Base-by-base conservation (phyloP, 208 protist species). In the Leishmania mexicana region DNA sequence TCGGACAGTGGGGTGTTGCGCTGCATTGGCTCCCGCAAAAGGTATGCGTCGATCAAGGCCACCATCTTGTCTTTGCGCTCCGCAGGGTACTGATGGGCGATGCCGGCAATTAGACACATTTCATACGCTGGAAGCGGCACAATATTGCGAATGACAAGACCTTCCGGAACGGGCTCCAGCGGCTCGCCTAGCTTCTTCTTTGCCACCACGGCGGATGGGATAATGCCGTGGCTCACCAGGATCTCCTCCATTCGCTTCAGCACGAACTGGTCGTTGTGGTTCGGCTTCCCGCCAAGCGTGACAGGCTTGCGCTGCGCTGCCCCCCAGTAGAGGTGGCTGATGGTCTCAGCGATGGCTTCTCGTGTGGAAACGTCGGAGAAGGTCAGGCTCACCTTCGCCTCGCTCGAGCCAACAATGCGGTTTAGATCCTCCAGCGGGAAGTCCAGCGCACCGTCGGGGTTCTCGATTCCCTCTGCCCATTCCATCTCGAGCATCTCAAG, bases 401-500 rank as follows among this genome's bases (percentile, higher is more conserved):
- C 73, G 28, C 60, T 65, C 38, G 38, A 21, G 3, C 81, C 77
- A 17, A 85, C 51, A 5, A 85, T 77, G 21, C 28, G 24, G 42
- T 79, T 58, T 15, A 82, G 58, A 40, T 75, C 71, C n/a, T 81
- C 72, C 74, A 75, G n/a, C 62, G 64, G 58, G 24, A 78, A 79
- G 38, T 84, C 80, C 8, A 11, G 53, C 40, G 81, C 84, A 31
- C 76, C 79, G 1, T 82, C 78, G 28, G 70, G 78, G 71, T 81
- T 78, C 58, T 28, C 28, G 71, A 85, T 67, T 1, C 76, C 76
- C 21, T 72, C 81, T 15, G 76, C 76, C 76, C 71, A 81, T 40
- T 85, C 81, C 7, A 58, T 64, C 77, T 85, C 83, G 73, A 93
- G 76, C 92, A 94, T 93, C 62, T 96, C 92, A 54, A 91, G 89